Conservation (phyloP, 345 rosid genomes). For the Diplotaxis tenuifolia region DNA sequence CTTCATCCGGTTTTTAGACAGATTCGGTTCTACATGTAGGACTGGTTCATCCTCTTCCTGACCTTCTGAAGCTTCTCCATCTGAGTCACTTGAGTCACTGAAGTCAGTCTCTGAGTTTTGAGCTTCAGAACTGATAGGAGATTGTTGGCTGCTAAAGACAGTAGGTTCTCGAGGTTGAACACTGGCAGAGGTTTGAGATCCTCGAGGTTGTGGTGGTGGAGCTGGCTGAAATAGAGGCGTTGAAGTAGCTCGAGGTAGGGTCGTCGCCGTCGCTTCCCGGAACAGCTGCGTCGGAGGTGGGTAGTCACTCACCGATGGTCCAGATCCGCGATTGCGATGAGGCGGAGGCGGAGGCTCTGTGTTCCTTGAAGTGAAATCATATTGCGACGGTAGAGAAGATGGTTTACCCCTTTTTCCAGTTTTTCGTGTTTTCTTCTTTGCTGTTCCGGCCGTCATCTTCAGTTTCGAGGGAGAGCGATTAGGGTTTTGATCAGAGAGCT, state of each 20-base stretch:
- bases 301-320: not conserved
- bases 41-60: no score
- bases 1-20: no score
- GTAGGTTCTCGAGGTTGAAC: no score
- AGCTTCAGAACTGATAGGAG: no score
- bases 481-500: not conserved
- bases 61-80: no score
- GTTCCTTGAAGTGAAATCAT: not conserved
- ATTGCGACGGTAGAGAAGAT: not conserved
- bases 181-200: no score
- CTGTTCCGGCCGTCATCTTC: not conserved
- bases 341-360: not conserved
- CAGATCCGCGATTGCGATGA: not conserved
- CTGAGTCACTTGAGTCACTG: no score
- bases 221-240: not conserved
- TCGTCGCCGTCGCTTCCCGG: not conserved
- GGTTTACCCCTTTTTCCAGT: not conserved
- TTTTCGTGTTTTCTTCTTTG: not conserved
- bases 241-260: not conserved
- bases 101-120: no score
- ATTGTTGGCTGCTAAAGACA: no score
- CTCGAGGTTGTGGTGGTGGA: not conserved
- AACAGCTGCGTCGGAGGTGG: not conserved
- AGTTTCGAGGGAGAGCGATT: not conserved
- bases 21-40: no score